Evolutionary conservation across 2,329 filamentous ascomycete genomes (phyloP).

Genomic region (Aspergillus ibericus): DNA sequence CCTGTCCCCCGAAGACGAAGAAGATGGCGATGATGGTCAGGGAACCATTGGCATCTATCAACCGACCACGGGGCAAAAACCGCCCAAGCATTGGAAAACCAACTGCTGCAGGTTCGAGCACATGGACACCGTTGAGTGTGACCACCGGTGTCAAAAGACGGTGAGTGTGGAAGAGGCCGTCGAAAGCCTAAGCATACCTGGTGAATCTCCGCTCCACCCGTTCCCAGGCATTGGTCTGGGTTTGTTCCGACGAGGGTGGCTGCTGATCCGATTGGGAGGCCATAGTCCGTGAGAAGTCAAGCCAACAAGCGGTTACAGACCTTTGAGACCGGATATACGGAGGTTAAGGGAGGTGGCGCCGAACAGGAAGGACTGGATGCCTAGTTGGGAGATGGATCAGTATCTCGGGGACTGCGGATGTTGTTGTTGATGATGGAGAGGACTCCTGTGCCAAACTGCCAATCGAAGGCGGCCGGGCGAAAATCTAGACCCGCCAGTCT

Average conservation of each 20-base stretch:
- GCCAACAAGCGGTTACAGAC: not conserved
- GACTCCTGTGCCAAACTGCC: not conserved
- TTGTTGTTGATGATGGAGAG: not conserved
- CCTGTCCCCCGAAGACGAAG: not conserved
- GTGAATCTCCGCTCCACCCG: slow-evolving; percentile 63
- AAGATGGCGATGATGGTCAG: not conserved
- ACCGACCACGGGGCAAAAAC: not conserved
- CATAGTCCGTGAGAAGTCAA: slow-evolving; percentile 4
- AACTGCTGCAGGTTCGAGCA: not conserved
- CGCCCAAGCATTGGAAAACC: not conserved
- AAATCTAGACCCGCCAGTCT: slow-evolving; percentile 26
- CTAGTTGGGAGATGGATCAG: not conserved
- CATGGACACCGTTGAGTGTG: not conserved
- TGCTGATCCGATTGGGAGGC: slow-evolving; percentile 18
- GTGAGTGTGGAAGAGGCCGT: not conserved
- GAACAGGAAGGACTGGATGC: not conserved
- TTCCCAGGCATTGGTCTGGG: slow-evolving; percentile 54
- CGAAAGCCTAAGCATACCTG: slow-evolving; percentile 48
- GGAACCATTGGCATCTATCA: not conserved
- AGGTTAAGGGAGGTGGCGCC: not conserved
- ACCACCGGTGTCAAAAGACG: not conserved
- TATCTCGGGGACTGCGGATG: not conserved
- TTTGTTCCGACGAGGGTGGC: slow-evolving; percentile 40
- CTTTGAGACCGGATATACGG: not conserved
- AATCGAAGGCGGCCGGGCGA: slow-evolving; percentile 14